Base-by-base conservation (phyloP, 2,329 filamentous ascomycete species). In the Arthrobotrys sphaeroides region DNA sequence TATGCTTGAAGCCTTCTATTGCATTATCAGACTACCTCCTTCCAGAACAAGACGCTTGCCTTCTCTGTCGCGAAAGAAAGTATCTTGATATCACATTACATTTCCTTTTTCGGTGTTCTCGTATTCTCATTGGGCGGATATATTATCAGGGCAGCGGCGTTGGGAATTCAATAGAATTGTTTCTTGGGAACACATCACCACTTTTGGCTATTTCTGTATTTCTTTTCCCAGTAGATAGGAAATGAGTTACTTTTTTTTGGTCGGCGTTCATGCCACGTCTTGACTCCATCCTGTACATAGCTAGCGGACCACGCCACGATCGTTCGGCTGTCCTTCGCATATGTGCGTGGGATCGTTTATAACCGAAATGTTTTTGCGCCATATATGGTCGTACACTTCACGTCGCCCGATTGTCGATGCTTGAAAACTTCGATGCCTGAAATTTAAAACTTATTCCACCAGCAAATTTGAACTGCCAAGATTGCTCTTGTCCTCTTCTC, bases 191-290 rank as follows among this genome's bases (percentile, higher is more conserved):
- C 47, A 38, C 45, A 53, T 42, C 6, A 57, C 40, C 26, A 47
- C 18, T 36, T 60, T 43, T 45, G 31, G n/a, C 10, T 31, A 31
- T 49, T 40, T 20, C 20, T 53, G 7, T 47, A 16, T 38, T 40
- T 49, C 26, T 38, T 61, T 70, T 53, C 22, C 40, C 36, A 36
- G 49, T 47, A 47, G 36, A 57, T 67, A 57, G 45, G 16, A 24
- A 38, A 38, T 70, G 36, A 38, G 53, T 61, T 51, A 53, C 18
- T 51, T 38, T 55, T 18, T 55, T 53, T 40, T 47, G 18, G 69
- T 74, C 69, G 69, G 69, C 69, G 69, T 74, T 31, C 69, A 61
- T 36, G 61, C 53, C 69, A 61, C 43, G 61, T 43, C 69, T 33
- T 43, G 16, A 61, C 53, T 51, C 40, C 16, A 65, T 13, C 16